Percentiles rank a stretch among this genome's conserved stretches.
Evolutionary conservation across 176 grass and related monocot genomes (phyloP).

Genomic region (Aegilops bicornis): DNA sequence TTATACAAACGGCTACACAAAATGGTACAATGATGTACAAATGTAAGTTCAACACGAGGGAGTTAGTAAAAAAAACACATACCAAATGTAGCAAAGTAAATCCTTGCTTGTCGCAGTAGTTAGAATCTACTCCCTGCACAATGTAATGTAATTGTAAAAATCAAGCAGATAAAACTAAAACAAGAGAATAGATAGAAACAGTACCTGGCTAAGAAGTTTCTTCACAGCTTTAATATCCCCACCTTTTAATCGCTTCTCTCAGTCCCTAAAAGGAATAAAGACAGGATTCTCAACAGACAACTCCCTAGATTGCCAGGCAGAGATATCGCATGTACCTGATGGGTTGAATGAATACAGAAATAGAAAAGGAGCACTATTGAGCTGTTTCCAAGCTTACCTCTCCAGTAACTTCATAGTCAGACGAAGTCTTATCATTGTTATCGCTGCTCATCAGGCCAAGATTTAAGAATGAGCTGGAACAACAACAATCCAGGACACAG

Average conservation of each 20-base stretch:
- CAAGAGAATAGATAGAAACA: constrained; percentile 14
- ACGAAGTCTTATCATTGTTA: constrained; percentile 43
- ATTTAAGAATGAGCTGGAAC: constrained; percentile 78
- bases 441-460: constrained; percentile 62
- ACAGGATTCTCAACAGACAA: neutral
- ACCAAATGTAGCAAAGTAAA: constrained; percentile 97
- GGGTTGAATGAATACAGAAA: constrained; percentile 17
- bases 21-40: neutral
- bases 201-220: constrained; percentile 88
- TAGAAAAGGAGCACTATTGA: neutral
- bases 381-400: constrained; percentile 55
- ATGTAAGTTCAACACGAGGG: constrained; percentile 30
- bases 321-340: neutral
- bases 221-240: constrained; percentile 72
- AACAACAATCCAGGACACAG: neutral
- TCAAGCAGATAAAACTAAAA: constrained; percentile 17
- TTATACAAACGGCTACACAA: neutral
- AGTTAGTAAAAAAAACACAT: constrained; percentile 28
- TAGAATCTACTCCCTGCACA: constrained; percentile 85
- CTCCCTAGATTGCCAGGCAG: neutral
- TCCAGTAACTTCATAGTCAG: constrained; percentile 79
- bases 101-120: constrained; percentile 95
- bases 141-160: constrained; percentile 31
- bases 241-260: constrained; percentile 93
- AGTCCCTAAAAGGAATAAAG: constrained; percentile 61